Percentiles rank a stretch among this genome's conserved stretches.
Conservation (phyloP, 2,329 filamentous ascomycete genomes). For the Trichocomaceae sp. region DNA sequence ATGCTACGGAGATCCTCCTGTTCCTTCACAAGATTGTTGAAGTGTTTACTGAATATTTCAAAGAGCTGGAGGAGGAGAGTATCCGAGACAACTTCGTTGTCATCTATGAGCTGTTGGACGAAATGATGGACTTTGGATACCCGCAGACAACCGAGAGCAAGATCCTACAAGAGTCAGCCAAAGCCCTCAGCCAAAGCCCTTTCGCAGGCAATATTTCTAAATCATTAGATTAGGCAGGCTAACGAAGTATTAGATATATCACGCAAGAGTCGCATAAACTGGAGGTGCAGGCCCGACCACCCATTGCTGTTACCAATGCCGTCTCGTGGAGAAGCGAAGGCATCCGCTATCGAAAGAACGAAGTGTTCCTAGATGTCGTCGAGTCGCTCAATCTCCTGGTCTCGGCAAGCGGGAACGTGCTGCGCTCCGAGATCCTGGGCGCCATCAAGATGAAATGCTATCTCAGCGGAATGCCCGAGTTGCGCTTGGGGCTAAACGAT, state of each 20-base stretch:
- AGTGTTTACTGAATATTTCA: constrained; percentile 99
- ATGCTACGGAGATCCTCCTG: constrained; percentile 94
- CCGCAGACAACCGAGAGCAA: constrained; percentile 97
- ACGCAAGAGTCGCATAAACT: constrained; percentile 99
- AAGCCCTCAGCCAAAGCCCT: no score
- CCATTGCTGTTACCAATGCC: constrained; percentile 96
- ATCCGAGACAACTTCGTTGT: constrained; percentile 99
- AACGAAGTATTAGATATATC: constrained; percentile 60
- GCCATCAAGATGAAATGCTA: constrained; percentile 99
- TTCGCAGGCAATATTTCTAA: no score
- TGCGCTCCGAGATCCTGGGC: constrained; percentile 92
- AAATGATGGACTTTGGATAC: constrained; percentile 99
- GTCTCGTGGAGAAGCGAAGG: constrained; percentile 98
- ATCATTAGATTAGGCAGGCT: no score
- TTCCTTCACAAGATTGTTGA: constrained; percentile 98
- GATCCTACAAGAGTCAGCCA: constrained; percentile 77
- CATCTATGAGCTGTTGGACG: constrained; percentile 96
- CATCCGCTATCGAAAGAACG: constrained; percentile 97
- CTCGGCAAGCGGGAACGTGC: constrained; percentile 85
- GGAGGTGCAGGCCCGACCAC: constrained; percentile 89
- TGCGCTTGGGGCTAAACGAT: constrained; percentile 91
- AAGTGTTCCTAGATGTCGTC: constrained; percentile 96
- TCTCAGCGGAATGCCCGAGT: constrained; percentile 93
- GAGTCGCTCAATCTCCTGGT: constrained; percentile 95
- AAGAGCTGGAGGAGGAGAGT: constrained; percentile 95